These are phyloP conservation scores for Beauveria pseudobassiana DNA, from an alignment of 2,329 filamentous ascomycete species.

Conservation along the genomic window DNA sequence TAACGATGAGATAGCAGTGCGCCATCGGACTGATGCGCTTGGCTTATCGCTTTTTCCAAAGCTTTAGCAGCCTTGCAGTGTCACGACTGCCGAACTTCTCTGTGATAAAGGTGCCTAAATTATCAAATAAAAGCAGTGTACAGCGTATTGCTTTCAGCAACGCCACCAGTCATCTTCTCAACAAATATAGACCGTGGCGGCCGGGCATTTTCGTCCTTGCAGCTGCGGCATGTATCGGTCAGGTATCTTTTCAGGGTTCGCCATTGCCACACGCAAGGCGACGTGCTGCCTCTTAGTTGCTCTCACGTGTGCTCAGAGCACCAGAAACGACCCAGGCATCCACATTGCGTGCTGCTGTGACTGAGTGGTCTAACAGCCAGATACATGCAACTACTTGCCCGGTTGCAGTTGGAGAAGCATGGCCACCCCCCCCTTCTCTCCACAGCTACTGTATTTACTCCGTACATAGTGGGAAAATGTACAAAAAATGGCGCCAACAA, in stretches of 20 bases:
- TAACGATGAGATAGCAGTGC: neutral
- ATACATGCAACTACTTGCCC: too few relatives aligned
- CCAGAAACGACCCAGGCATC: too few relatives aligned
- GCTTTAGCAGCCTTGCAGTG: too few relatives aligned
- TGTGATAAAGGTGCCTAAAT: too few relatives aligned
- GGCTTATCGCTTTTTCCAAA: neutral
- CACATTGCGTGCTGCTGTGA: too few relatives aligned
- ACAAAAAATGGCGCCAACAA: neutral
- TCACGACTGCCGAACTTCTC: too few relatives aligned
- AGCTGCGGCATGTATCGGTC: neutral
- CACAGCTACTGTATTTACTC: too few relatives aligned
- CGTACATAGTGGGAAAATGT: too few relatives aligned
- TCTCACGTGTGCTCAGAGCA: neutral
- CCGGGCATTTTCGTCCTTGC: neutral
- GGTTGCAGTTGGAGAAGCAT: neutral
- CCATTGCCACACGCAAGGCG: neutral
- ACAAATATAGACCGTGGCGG: neutral
- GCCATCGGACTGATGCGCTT: neutral
- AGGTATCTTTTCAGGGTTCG: neutral
- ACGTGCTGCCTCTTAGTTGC: too few relatives aligned
- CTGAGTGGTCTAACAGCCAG: too few relatives aligned
- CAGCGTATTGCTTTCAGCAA: neutral
- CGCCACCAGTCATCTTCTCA: neutral
- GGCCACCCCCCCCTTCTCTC: too few relatives aligned
- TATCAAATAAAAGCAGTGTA: too few relatives aligned